Evolutionary conservation across 2,329 filamentous ascomycete species (phyloP).

Genomic region (Trichoderma sp.): DNA sequence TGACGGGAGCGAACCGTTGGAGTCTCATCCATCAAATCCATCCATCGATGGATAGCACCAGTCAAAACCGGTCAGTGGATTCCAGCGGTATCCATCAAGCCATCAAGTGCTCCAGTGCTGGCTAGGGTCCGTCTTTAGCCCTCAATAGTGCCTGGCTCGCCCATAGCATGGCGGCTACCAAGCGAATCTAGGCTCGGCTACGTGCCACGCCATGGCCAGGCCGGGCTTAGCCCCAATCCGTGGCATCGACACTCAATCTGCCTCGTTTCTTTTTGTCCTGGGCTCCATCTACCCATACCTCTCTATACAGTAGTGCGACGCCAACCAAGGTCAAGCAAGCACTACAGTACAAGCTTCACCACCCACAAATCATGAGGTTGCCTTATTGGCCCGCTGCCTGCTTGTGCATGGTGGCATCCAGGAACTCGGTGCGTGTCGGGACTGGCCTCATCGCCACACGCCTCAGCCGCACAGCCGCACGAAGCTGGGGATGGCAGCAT

Average conservation of each 20-base stretch:
- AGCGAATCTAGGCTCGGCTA: not conserved
- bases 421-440: not conserved
- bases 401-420: not conserved
- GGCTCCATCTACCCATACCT: not conserved
- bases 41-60: no score
- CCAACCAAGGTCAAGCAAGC: not conserved
- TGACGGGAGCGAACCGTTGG: not conserved
- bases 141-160: not conserved
- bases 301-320: not conserved
- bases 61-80: not conserved
- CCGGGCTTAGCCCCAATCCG: not conserved
- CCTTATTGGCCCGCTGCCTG: not conserved
- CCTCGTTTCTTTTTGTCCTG: not conserved
- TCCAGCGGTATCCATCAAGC: not conserved
- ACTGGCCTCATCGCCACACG: not conserved
- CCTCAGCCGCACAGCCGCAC: slow-evolving; percentile 5
- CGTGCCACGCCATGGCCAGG: not conserved
- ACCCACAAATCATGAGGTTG: not conserved
- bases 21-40: not conserved
- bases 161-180: not conserved
- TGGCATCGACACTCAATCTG: not conserved
- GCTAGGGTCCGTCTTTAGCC: not conserved
- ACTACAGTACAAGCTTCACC: not conserved
- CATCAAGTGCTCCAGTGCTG: not conserved
- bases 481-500: not conserved